phyloP scores from a whole-genome alignment of 805 yeast species.

The Starmerella potacharoeniae region DNA sequence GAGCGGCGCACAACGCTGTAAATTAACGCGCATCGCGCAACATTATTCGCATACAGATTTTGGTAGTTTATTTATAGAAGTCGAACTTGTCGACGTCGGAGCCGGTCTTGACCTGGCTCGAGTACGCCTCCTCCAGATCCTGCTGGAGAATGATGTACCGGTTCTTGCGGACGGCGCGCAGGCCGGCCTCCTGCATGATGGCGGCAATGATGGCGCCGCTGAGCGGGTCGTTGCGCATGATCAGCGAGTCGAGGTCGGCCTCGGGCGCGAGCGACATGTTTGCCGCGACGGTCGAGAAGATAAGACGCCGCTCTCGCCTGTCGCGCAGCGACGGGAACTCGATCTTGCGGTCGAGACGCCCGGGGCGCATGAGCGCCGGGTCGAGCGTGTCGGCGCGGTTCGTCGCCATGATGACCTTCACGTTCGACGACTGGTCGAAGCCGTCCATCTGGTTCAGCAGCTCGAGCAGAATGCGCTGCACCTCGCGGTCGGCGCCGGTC shows the following conservation, averaged over 20 bases:
- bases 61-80: slow-evolving; percentile 59
- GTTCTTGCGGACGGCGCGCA: slow-evolving; percentile 95
- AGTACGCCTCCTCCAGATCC: slow-evolving; percentile 96
- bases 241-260: slow-evolving; percentile 87
- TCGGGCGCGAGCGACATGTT: slow-evolving; percentile 98
- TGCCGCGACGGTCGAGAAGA: slow-evolving; percentile 90
- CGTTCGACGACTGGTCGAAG: slow-evolving; percentile 88
- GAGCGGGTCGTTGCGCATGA: slow-evolving; percentile 89
- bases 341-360: slow-evolving; percentile 94
- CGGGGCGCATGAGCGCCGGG: slow-evolving; percentile 96
- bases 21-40: too few relatives aligned
- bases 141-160: slow-evolving; percentile 92
- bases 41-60: too few relatives aligned
- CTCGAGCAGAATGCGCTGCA: slow-evolving; percentile 93
- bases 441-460: slow-evolving; percentile 98
- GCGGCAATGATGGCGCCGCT: slow-evolving; percentile 97
- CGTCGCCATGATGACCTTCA: slow-evolving; percentile 98
- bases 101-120: slow-evolving; percentile 91
- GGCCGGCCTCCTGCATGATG: slow-evolving; percentile 99
- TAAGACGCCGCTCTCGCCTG: slow-evolving; percentile 94
- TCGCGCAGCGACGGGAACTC: slow-evolving; percentile 95
- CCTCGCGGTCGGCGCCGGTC: slow-evolving; percentile 99
- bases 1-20: too few relatives aligned
- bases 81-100: slow-evolving; percentile 95
- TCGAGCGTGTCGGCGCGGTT: slow-evolving; percentile 98